Conservation (phyloP, 225 moss, liverwort and hornwort genomes). For the Anthoceros angustus region DNA sequence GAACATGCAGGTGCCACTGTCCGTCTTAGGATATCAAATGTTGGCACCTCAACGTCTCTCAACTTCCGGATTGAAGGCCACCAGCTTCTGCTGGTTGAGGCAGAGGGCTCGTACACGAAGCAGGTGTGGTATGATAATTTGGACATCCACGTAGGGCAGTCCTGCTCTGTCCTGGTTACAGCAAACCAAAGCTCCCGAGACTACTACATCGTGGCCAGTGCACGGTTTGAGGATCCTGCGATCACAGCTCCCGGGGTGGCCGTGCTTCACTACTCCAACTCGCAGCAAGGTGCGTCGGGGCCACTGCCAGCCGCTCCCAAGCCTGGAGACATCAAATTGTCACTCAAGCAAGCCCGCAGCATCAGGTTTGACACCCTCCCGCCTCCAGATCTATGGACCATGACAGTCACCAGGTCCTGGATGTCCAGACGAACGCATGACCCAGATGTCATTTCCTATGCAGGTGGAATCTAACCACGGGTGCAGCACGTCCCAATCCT, state of each 20-base stretch:
- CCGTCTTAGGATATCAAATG: slow-evolving; percentile 36
- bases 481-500: slow-evolving; percentile 31
- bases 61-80: slow-evolving; percentile 39
- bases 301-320: slow-evolving; percentile 19
- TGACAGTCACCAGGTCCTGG: background rate
- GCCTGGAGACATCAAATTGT: slow-evolving; percentile 17
- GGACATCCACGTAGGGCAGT: slow-evolving; percentile 42
- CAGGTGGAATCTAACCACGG: slow-evolving; percentile 32
- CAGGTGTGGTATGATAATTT: slow-evolving; percentile 26
- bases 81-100: slow-evolving; percentile 28
- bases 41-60: slow-evolving; percentile 22
- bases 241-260: slow-evolving; percentile 17
- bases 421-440: background rate
- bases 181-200: slow-evolving; percentile 30
- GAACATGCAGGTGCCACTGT: slow-evolving; percentile 10
- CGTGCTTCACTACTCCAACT: slow-evolving; percentile 29
- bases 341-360: slow-evolving; percentile 37
- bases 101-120: slow-evolving; percentile 34
- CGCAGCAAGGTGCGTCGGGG: slow-evolving; percentile 6
- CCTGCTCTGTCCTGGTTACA: slow-evolving; percentile 30
- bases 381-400: background rate
- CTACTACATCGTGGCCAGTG: slow-evolving; percentile 29
- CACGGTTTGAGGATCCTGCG: slow-evolving; percentile 20
- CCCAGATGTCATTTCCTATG: background rate
- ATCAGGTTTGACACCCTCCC: slow-evolving; percentile 18